Percentiles rank a stretch among this genome's conserved stretches.
These are phyloP conservation scores for Arthrinium puccinioides DNA, from an alignment of 2,329 filamentous ascomycete genomes.

Conservation along the genomic window DNA sequence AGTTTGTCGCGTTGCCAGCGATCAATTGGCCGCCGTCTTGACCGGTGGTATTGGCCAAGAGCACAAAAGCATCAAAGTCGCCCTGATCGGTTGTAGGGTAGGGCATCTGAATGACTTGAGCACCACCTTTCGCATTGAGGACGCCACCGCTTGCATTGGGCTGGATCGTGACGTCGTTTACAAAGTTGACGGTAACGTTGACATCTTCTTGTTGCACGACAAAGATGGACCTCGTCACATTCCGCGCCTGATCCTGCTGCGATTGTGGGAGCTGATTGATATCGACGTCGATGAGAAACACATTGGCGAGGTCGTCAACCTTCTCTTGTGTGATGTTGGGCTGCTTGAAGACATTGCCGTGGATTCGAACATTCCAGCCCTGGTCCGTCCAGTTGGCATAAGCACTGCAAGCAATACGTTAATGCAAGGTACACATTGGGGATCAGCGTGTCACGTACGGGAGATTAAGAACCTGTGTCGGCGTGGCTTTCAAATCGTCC, in stretches of 20 bases:
- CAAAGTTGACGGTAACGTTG: conserved; percentile 56
- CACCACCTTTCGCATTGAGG: conserved; percentile 45
- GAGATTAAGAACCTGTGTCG: conserved; percentile 65
- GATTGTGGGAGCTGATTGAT: conserved; percentile 50
- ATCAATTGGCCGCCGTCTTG: conserved; percentile 39
- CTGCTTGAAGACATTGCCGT: conserved; percentile 76
- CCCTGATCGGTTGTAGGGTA: conserved; percentile 60
- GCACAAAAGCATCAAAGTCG: conserved; percentile 67
- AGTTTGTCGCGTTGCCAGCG: conserved; percentile 56
- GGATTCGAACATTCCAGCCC: conserved; percentile 70
- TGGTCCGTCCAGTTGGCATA: conserved; percentile 74
- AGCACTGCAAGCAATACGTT: conserved; percentile 23
- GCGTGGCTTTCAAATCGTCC: conserved; percentile 50
- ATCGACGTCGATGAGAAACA: conserved; percentile 60
- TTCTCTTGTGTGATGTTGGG: conserved; percentile 59
- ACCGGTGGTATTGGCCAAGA: conserved; percentile 50
- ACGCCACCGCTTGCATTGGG: conserved; percentile 50
- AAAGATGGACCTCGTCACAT: conserved; percentile 66
- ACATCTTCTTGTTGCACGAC: conserved; percentile 64
- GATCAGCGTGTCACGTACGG: conserved; percentile 34
- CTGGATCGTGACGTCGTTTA: conserved; percentile 33
- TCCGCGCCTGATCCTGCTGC: conserved; percentile 62
- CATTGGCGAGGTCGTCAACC: conserved; percentile 61
- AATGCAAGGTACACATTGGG: background rate
- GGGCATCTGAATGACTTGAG: conserved; percentile 56